These are phyloP conservation scores for Ophiorrhiza pumila DNA, from an alignment of 257 asterid genomes.

Conservation along the genomic window DNA sequence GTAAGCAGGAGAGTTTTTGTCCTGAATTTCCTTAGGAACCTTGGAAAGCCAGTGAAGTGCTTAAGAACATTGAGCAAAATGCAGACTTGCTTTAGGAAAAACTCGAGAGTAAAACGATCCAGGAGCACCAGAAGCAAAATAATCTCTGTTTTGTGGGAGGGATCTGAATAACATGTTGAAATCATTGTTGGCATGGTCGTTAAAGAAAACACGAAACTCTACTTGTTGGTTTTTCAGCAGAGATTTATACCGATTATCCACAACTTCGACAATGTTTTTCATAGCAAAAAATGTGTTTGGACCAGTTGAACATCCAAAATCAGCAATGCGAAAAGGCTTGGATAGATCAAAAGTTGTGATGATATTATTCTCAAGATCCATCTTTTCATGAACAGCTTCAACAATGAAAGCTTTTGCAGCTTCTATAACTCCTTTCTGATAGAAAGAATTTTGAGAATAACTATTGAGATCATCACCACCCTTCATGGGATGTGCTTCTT, in stretches of 20 bases:
- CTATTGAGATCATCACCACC: constrained; percentile 18
- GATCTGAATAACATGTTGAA: constrained; percentile 44
- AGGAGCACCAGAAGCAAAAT: constrained; percentile 32
- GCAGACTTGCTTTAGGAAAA: constrained; percentile 28
- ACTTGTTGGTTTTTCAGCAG: not conserved
- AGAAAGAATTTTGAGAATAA: constrained; percentile 15
- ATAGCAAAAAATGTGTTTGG: constrained; percentile 43
- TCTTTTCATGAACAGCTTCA: constrained; percentile 9
- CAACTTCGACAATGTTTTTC: constrained; percentile 31
- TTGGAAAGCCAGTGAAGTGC: constrained; percentile 45
- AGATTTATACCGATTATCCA: constrained; percentile 13
- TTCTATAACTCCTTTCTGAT: constrained; percentile 22
- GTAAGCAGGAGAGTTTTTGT: constrained; percentile 23
- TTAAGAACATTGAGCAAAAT: constrained; percentile 31
- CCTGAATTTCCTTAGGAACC: constrained; percentile 25
- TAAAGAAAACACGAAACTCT: constrained; percentile 38
- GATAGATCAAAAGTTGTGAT: not conserved
- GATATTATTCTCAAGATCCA: constrained; percentile 1
- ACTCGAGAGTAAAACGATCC: constrained; percentile 38
- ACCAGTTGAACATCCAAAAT: constrained; percentile 50
- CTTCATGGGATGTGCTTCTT: constrained; percentile 18
- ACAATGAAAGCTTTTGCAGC: constrained; percentile 13
- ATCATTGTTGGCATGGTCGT: constrained; percentile 34
- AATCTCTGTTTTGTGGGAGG: constrained; percentile 8
- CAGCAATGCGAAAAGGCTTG: constrained; percentile 28